phyloP scores from a whole-genome alignment of 2,329 filamentous ascomycete genomes.

The Kalaharituber pfeilii region DNA sequence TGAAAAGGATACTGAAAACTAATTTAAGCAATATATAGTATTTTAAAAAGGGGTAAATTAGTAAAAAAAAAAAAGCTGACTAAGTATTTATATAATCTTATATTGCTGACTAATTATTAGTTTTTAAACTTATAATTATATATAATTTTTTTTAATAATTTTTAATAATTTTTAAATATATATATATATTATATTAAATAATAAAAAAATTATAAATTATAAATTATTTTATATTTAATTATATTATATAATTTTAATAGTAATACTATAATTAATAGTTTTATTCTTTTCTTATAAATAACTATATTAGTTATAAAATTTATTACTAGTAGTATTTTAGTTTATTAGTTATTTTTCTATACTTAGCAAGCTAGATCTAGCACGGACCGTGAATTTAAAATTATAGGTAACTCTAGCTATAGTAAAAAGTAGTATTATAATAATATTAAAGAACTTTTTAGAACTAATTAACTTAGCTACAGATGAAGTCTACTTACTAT shows the following conservation, averaged over 20 bases:
- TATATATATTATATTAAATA: neutral
- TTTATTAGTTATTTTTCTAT: neutral
- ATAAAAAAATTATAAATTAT: neutral
- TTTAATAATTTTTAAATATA: neutral
- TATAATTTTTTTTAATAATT: neutral
- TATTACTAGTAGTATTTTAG: neutral
- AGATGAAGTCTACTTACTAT: too few relatives aligned
- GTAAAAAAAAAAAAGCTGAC: neutral
- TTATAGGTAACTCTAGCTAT: too few relatives aligned
- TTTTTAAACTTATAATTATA: neutral
- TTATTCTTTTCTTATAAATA: neutral
- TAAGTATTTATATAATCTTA: neutral
- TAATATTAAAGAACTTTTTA: too few relatives aligned
- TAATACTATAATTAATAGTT: neutral
- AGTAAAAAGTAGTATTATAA: too few relatives aligned
- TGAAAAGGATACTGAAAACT: neutral
- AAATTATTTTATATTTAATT: slow-evolving; percentile 1
- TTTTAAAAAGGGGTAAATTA: neutral
- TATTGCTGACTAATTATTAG: neutral
- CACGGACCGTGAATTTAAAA: too few relatives aligned
- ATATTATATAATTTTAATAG: neutral
- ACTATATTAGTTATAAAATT: neutral
- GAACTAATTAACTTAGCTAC: too few relatives aligned
- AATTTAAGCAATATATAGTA: neutral
- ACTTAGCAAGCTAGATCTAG: neutral